phyloP scores from a whole-genome alignment of 345 rosid species.

The Litchi chinensis region DNA sequence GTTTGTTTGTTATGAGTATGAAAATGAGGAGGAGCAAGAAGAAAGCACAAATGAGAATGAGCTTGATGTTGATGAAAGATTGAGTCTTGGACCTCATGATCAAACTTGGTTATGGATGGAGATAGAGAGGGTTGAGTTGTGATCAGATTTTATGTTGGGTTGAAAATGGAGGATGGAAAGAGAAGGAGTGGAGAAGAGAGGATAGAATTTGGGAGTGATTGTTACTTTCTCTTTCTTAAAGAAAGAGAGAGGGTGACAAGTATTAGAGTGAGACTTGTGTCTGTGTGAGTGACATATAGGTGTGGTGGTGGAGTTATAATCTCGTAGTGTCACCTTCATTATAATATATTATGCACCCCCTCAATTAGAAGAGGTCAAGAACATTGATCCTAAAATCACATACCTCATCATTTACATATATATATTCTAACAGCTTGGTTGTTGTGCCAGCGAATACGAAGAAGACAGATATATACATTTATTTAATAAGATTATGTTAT shows the following conservation, averaged over 20 bases:
- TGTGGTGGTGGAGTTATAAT: neutral
- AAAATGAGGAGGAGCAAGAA: slow-evolving; percentile 47
- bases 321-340: neutral
- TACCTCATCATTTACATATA: no score
- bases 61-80: slow-evolving; percentile 40
- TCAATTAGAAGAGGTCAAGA: neutral
- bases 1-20: slow-evolving; percentile 43
- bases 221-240: neutral
- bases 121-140: neutral
- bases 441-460: no score
- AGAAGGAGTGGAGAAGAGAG: neutral
- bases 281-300: neutral
- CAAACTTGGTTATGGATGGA: neutral
- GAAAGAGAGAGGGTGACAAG: neutral
- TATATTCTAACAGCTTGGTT: no score
- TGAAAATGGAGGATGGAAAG: neutral
- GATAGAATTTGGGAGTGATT: neutral
- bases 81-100: slow-evolving; percentile 40
- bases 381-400: neutral
- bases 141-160: neutral
- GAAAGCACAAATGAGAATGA: slow-evolving; percentile 37
- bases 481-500: no score
- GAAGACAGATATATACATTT: no score
- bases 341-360: neutral
- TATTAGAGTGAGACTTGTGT: neutral